Percentiles rank a stretch among this genome's conserved stretches.
These are phyloP conservation scores for Auricularia cornea DNA, from an alignment of 768 basidiomycete genomes.

Conservation along the genomic window DNA sequence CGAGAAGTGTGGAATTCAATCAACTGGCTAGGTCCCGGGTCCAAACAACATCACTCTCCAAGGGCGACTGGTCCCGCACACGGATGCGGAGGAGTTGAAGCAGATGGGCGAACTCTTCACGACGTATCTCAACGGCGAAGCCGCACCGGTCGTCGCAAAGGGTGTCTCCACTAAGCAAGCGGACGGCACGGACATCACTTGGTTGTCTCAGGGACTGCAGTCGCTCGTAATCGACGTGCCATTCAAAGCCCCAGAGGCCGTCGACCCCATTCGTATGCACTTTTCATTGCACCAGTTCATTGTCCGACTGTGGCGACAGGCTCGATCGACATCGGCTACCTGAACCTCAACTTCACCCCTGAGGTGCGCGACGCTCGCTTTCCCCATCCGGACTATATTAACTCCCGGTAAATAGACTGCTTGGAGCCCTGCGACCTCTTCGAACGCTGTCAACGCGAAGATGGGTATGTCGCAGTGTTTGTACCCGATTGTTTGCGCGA, in stretches of 20 bases:
- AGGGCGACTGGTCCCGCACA: constrained; percentile 50
- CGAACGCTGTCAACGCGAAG: constrained; percentile 45
- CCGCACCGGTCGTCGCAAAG: constrained; percentile 48
- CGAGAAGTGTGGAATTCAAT: constrained; percentile 1
- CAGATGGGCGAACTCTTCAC: constrained; percentile 58
- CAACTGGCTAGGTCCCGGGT: constrained; percentile 35
- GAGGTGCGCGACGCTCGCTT: constrained; percentile 47
- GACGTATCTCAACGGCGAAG: constrained; percentile 58
- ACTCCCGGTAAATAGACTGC: not conserved
- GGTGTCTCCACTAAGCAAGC: constrained; percentile 51
- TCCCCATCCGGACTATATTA: constrained; percentile 32
- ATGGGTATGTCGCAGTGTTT: constrained; percentile 35
- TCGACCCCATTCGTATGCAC: constrained; percentile 52
- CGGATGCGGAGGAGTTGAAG: constrained; percentile 34
- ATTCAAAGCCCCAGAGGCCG: constrained; percentile 42
- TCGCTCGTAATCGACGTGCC: constrained; percentile 54
- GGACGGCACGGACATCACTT: constrained; percentile 50
- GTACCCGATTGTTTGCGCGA: not conserved
- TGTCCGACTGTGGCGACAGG: too few species aligned
- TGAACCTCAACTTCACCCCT: constrained; percentile 49
- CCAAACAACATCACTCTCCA: constrained; percentile 49
- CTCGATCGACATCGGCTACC: constrained; percentile 51
- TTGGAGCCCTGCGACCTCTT: not conserved
- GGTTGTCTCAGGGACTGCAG: constrained; percentile 56
- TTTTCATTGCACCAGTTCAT: too few species aligned